phyloP scores from a whole-genome alignment of 192 early-diverging fungal species.

The Mortierella alpina region DNA sequence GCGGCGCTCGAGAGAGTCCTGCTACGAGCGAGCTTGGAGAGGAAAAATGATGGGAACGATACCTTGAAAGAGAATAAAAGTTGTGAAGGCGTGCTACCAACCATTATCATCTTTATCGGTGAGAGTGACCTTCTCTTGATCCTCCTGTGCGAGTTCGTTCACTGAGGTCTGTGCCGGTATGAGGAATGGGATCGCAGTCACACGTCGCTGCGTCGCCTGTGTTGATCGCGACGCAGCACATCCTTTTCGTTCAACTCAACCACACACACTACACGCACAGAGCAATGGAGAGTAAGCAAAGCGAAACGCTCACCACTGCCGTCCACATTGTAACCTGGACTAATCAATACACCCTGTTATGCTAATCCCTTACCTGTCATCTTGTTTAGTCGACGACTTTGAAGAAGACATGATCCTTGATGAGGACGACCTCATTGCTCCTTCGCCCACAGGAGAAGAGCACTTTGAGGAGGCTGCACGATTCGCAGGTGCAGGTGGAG shows the following conservation, averaged over 20 bases:
- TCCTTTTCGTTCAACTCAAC: not conserved
- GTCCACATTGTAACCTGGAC: not conserved
- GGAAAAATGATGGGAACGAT: too few species aligned
- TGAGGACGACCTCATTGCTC: conserved; percentile 37
- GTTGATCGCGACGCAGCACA: not conserved
- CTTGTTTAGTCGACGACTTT: conserved; percentile 27
- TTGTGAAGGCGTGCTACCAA: too few species aligned
- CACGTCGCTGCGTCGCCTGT: not conserved
- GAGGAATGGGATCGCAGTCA: too few species aligned
- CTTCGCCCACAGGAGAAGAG: conserved; percentile 40
- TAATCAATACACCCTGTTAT: not conserved
- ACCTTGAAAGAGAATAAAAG: too few species aligned
- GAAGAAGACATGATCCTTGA: conserved; percentile 48
- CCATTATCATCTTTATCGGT: too few species aligned
- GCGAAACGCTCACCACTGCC: too few species aligned
- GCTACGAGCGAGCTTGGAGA: too few species aligned
- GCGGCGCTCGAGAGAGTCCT: too few species aligned
- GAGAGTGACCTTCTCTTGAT: too few species aligned
- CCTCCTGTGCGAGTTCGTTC: too few species aligned
- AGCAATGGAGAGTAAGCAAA: conserved; percentile 32
- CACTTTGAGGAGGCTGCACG: conserved; percentile 24
- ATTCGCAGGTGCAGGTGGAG: conserved; percentile 9
- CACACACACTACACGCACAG: conserved; percentile 3
- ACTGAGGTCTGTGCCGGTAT: too few species aligned
- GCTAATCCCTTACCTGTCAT: not conserved